Evolutionary conservation across 2,329 filamentous ascomycete species (phyloP), one percentile per base, ranked within the genome.

Genomic region (Grosmannia serpens): DNA sequence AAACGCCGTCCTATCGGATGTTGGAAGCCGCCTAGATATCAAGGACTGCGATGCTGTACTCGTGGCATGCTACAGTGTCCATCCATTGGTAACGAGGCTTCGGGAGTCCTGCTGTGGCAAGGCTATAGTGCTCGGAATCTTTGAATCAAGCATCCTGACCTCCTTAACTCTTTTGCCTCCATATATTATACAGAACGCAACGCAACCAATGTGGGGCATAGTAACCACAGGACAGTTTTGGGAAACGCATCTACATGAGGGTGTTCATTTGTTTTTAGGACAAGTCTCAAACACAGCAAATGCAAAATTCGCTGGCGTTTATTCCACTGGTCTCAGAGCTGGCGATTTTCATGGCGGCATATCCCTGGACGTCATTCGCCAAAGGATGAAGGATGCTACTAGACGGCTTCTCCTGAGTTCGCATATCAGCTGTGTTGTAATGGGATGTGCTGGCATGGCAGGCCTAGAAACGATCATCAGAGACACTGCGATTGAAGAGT

Each of bases 371-470:
- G 77, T 87, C 61, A 83, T 96, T 44, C 75, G 76, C 44, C 69
- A 69, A 60, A 84, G 82, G 66, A 82, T 96, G 68, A 84, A 78
- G 63, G 78, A 82, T 20, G 90, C 91, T 0, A 88, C 89, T 0
- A 81, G 78, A 68, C 75, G 78, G 55, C 73, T 96, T 29, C 71
- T 95, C 31, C 69, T 68, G 9, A 75, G 75, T 15, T 74, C 78
- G 0, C 74, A 76, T 4, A 80, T 91, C 0, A 75, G 77, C 5
- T 87, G 85, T 27, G 82, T 96, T 9, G 87, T 89, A 66, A 80
- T 96, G 75, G 91, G 91, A 0, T 96, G 91, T 69, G 91, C 89
- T 3, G 91, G 91, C 0, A 96, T 96, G 91, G 85, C 86, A 1
- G 91, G 91, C 0, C 79, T 96, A 72, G 87, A 94, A 65, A 77